Evolutionary conservation across 2,329 filamentous ascomycete species (phyloP), one percentile per base, ranked within the genome.

Genomic region (Claviceps pusilla): DNA sequence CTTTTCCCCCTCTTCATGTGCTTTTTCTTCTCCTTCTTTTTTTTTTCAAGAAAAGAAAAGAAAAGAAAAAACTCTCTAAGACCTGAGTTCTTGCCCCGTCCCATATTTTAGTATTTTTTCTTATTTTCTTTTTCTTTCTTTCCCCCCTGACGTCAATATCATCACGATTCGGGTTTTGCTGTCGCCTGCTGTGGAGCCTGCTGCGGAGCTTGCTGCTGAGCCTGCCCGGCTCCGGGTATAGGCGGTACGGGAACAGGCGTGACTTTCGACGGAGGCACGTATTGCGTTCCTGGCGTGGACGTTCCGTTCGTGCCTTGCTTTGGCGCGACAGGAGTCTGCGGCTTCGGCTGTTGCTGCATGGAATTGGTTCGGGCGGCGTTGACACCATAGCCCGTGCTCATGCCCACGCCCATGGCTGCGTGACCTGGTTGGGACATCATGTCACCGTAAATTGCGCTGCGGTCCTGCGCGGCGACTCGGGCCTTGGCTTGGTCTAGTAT

Each of bases 401-500:
- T 28, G 31, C 29, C 28, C 12, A 10, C 16, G 45, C 24, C 45
- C 45, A 72, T 61, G 19, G 68, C 68, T 0, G 66, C 59, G 4
- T 68, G 59, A 55, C 74, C 55, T 67, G 75, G 56, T 68, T 88
- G 53, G 67, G 79, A 12, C 61, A 71, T 67, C 61, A 70, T 73
- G 49, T 72, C 68, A 24, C 66, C 66, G 54, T 72, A 71, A 55
- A 69, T 68, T 55, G 65, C 64, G 28, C 68, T 68, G 33, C 70
- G 66, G 57, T 73, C 71, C 51, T 73, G 71, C 0, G 73, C 72
- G 16, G 72, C 72, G 14, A 72, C 70, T 31, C 74, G 65, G 3
- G 73, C 74, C 54, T 74, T 73, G 7, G 75, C 73, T 62, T 77
- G 75, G 52, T 78, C 74, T 62, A 76, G 65, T 49, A 76, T 71